phyloP scores from a whole-genome alignment of 768 basidiomycete genomes.

The Phanerochaete sordida region DNA sequence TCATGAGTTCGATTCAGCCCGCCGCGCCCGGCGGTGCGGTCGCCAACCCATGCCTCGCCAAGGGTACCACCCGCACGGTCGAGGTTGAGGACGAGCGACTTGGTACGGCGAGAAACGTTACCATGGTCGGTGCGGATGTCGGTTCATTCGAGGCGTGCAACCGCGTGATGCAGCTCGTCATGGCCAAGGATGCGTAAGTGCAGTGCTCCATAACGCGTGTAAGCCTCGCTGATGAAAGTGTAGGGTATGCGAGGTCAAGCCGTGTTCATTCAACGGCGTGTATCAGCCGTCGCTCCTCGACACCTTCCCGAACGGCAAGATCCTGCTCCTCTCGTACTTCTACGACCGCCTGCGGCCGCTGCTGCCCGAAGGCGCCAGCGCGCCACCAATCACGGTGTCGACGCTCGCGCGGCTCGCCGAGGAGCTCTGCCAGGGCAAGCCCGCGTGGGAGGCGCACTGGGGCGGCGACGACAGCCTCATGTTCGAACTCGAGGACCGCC shows the following conservation, averaged over 20 bases:
- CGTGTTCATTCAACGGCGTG: slow-evolving; percentile 96
- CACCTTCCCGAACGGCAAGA: slow-evolving; percentile 80
- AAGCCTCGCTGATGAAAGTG: background rate
- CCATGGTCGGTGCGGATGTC: slow-evolving; percentile 81
- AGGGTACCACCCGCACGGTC: slow-evolving; percentile 58
- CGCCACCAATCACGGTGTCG: slow-evolving; percentile 34
- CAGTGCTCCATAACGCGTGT: background rate
- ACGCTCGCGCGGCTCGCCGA: slow-evolving; percentile 62
- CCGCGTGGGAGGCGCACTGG: slow-evolving; percentile 54
- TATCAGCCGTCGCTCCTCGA: slow-evolving; percentile 93
- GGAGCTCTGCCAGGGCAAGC: slow-evolving; percentile 69
- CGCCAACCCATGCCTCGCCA: slow-evolving; percentile 81
- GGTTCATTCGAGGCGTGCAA: slow-evolving; percentile 87
- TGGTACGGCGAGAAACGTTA: slow-evolving; percentile 52
- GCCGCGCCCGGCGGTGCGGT: slow-evolving; percentile 34
- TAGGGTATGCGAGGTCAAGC: slow-evolving; percentile 85
- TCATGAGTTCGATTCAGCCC: slow-evolving; percentile 55
- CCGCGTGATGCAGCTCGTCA: slow-evolving; percentile 77
- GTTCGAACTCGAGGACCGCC: slow-evolving; percentile 73
- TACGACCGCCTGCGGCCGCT: slow-evolving; percentile 91
- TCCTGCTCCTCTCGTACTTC: slow-evolving; percentile 96
- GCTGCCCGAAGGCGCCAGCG: slow-evolving; percentile 33
- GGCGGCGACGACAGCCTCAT: slow-evolving; percentile 43
- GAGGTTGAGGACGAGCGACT: slow-evolving; percentile 52
- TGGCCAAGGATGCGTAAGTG: slow-evolving; percentile 92